A percentile compares a stretch with the other conserved stretches of the same genome.
phyloP scores from a whole-genome alignment of 23 red algal species.

The Agarophyton chilense region DNA sequence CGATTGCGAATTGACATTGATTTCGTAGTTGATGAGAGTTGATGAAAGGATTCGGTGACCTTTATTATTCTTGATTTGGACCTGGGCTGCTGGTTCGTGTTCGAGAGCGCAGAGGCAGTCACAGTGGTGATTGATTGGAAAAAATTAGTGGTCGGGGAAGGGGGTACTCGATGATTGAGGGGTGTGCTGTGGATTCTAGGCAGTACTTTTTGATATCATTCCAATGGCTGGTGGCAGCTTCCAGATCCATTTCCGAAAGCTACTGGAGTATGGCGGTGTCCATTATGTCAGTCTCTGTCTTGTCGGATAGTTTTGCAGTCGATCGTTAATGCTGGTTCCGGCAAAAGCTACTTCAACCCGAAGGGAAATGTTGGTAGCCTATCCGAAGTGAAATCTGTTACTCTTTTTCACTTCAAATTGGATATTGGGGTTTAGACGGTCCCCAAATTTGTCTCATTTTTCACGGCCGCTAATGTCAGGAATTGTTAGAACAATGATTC shows the following conservation, averaged over 20 bases:
- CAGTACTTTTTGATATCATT: not conserved
- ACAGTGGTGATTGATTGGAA: not conserved
- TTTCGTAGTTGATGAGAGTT: not conserved
- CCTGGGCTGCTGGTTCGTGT: not conserved
- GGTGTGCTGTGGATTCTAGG: not conserved
- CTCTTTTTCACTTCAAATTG: too few species aligned
- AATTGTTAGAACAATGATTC: conserved; percentile 35
- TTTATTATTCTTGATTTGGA: not conserved
- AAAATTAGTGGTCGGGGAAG: not conserved
- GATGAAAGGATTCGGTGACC: not conserved
- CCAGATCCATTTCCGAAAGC: too few species aligned
- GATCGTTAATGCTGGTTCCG: not conserved
- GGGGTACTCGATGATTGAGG: not conserved
- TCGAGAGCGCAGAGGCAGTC: not conserved
- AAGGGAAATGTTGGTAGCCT: too few species aligned
- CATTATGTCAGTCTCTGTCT: too few species aligned
- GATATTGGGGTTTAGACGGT: too few species aligned
- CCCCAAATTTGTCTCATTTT: conserved; percentile 19
- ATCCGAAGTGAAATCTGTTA: too few species aligned
- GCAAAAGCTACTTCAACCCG: not conserved
- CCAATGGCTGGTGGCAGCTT: too few species aligned
- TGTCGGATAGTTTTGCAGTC: too few species aligned
- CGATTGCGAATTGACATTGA: not conserved
- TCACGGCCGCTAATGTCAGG: not conserved
- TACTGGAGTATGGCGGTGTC: too few species aligned